Evolutionary conservation across 805 yeast genomes (phyloP).

Genomic region (Candida golubevii): DNA sequence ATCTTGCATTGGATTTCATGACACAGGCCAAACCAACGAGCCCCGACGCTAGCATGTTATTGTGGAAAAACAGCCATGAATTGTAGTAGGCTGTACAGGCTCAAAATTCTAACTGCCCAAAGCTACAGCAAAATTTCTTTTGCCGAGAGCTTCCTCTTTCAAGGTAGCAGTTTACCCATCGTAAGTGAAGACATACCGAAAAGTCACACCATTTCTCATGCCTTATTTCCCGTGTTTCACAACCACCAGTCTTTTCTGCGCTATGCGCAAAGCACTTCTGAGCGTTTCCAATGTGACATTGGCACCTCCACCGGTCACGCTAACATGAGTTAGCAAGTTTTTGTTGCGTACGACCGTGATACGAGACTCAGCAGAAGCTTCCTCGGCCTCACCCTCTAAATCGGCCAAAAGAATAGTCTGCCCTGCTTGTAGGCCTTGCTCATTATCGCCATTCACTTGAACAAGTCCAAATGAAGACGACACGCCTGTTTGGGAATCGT

Average conservation of each 20-base stretch:
- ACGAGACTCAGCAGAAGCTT: slow-evolving; percentile 51
- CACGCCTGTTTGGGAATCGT: slow-evolving; percentile 36
- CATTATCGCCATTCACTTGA: slow-evolving; percentile 19
- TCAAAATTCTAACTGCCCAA: no score
- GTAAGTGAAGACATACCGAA: no score
- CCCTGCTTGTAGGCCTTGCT: neutral
- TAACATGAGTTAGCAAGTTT: slow-evolving; percentile 38
- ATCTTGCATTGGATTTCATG: no score
- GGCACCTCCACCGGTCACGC: slow-evolving; percentile 47
- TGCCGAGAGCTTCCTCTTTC: neutral
- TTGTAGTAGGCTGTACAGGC: no score
- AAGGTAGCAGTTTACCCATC: no score
- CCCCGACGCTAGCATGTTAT: neutral
- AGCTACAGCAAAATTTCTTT: neutral
- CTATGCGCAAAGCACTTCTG: slow-evolving; percentile 42
- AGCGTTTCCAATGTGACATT: slow-evolving; percentile 46
- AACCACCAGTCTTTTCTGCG: slow-evolving; percentile 42
- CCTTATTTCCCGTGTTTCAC: slow-evolving; percentile 1
- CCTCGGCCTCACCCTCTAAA: slow-evolving; percentile 83
- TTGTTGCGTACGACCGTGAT: slow-evolving; percentile 41
- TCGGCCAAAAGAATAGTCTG: slow-evolving; percentile 57
- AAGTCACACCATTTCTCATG: neutral
- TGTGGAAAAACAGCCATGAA: no score
- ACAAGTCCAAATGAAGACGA: slow-evolving; percentile 60
- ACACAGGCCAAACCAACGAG: neutral